Base-by-base conservation (phyloP, 805 yeast genomes). In the Kluyveromyces wickerhamii region DNA sequence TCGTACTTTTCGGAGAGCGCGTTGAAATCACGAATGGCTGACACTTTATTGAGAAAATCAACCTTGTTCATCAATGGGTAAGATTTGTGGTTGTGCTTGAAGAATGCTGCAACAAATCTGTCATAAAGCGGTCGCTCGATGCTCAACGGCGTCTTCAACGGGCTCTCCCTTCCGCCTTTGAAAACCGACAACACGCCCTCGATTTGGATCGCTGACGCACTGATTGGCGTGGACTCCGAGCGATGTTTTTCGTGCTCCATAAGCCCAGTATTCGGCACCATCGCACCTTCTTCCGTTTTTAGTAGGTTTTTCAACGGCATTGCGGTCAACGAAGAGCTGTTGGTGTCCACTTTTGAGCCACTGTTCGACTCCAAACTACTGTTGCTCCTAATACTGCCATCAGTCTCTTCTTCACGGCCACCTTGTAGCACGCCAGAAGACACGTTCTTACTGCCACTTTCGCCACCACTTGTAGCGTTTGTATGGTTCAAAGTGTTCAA, bases 41-140 rank as follows among this genome's bases (percentile, higher is more conserved):
- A 46, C 5, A 65, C 63, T 12, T 49, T 45, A 6, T 54, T 52
- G 27, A 60, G 30, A 34, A 67, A 64, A 12, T 54, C 58, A 2
- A 56, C 42, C 33, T 66, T 65, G 37, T 66, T 60, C 28, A 68
- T 50, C 48, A 67, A 62, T 13, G 71, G 72, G 42, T 65, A 63
- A 3, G 67, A 54, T 28, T 66, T 50, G 31, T 67, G 69, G 32
- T 64, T 65, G 41, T 63, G 70, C 30, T 64, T 62, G 41, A 69
- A 63, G 47, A 61, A 70, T 1, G 68, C 69, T 15, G 65, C 64
- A 7, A 67, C 55, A 29, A 66, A 65, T 21, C 59, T 46, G 25
- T 58, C 49, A 12, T 60, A 56, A 5, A 64, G 39, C 5, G 55
- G 50, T 30, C 60, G 49, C 7, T 60, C 59, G 16, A 60, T 50